Evolutionary conservation across 2,329 filamentous ascomycete genomes (phyloP), one percentile per base, ranked within the genome.

Genomic region (Colletotrichum brevisporum): DNA sequence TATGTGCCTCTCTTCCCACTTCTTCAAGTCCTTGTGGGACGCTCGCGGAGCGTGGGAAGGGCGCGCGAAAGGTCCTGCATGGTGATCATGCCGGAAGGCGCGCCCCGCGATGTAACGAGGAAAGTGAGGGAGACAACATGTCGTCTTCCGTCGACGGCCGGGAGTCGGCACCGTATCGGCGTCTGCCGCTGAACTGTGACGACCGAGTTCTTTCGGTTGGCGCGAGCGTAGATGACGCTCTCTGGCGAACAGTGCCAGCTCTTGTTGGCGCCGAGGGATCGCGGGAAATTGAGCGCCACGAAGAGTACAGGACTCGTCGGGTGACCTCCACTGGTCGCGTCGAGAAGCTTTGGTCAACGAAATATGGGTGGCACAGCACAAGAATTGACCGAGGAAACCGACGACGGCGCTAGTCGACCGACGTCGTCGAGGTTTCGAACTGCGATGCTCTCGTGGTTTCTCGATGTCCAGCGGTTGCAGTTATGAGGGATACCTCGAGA

Each of bases 281-380:
- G 39, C 18, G 39, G 21, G 45, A 9, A 13, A 9, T 16, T 6
- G 31, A 67, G 21, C 65, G 59, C 59, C 65, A 13, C 21, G 39
- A 26, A 67, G 67, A 60, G 67, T 47, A 70, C 67, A 68, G 31
- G 8, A 16, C 41, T 57, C 16, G 47, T 70, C 67, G 53, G 67
- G 67, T 70, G 67, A 70, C 54, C 27, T 24, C 9, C 61, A n/a
- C 6, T 45, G 47, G 45, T 47, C 47, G 57, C 53, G 21, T 70
- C 47, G 21, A 59, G 41, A 6, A 52, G 47, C 16, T 39, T 15
- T 56, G 18, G n/a, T 63, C 43, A 39, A 53, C 36, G 39, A 31
- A 48, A 16, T 27, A 39, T 69, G 64, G 57, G 67, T 70, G 21
- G 57, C 47, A 70, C 67, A 50, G 43, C 21, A 45, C 21, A 36